phyloP scores from a whole-genome alignment of 2,329 filamentous ascomycete genomes.

The Colletotrichum aenigma region DNA sequence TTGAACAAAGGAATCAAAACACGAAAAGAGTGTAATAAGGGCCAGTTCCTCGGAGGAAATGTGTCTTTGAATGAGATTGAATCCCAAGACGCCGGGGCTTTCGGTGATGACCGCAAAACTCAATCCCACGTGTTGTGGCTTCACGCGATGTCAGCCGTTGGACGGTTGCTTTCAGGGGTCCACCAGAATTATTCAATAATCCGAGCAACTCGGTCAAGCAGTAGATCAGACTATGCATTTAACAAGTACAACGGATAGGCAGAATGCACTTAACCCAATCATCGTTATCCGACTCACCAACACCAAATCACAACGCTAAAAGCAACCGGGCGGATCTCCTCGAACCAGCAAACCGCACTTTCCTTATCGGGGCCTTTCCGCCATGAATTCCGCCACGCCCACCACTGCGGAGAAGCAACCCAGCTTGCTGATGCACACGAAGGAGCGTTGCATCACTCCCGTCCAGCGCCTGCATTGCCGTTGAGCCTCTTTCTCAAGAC shows the following conservation, averaged over 20 bases:
- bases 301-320: background rate
- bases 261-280: background rate
- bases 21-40: background rate
- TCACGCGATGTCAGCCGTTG: background rate
- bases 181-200: background rate
- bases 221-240: background rate
- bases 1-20: background rate
- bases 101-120: background rate
- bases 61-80: background rate
- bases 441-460: background rate
- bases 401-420: background rate
- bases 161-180: background rate
- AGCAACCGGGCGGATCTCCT: background rate
- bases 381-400: background rate
- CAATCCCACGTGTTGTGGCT: background rate
- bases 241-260: rapidly evolving
- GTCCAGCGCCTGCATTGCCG: background rate
- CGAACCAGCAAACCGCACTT: background rate
- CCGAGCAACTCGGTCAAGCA: rapidly evolving
- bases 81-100: background rate
- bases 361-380: background rate
- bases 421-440: background rate
- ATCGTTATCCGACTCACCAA: background rate
- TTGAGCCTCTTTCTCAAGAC: background rate
- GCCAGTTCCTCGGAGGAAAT: rapidly evolving